Conservation (phyloP, 2,329 filamentous ascomycete genomes). For the Ilyonectria destructans region DNA sequence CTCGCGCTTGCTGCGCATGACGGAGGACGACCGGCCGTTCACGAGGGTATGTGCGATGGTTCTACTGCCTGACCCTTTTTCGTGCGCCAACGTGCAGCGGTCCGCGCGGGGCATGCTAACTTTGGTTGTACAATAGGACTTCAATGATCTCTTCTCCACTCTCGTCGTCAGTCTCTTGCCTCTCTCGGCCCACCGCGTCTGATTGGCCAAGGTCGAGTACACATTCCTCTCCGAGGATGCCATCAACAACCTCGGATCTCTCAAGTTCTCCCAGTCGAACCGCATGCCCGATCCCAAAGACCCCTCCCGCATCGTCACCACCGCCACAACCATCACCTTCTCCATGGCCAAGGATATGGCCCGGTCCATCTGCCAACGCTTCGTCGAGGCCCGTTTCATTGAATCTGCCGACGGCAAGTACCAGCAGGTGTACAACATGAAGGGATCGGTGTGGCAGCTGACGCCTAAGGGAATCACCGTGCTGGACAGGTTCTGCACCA, state of each 20-base stretch:
- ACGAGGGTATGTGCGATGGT: neutral
- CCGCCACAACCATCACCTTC: constrained; percentile 97
- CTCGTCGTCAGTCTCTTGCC: constrained; percentile 93
- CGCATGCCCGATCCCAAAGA: constrained; percentile 99
- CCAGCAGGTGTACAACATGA: constrained; percentile 86
- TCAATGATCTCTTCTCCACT: constrained; percentile 96
- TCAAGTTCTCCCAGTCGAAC: constrained; percentile 99
- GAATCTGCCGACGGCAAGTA: constrained; percentile 93
- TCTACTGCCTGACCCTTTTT: neutral
- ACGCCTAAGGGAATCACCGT: constrained; percentile 96
- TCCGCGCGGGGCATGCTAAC: neutral
- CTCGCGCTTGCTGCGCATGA: neutral
- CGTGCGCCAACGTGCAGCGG: no score
- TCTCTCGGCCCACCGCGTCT: constrained; percentile 82
- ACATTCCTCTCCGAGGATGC: constrained; percentile 98
- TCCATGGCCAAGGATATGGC: constrained; percentile 99
- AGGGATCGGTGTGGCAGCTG: constrained; percentile 93
- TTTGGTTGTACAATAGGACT: constrained; percentile 75
- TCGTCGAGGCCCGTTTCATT: constrained; percentile 93
- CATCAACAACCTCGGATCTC: constrained; percentile 95
- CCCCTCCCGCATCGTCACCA: constrained; percentile 95
- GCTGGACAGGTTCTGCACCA: constrained; percentile 90
- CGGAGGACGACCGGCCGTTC: neutral
- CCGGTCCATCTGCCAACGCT: constrained; percentile 92
- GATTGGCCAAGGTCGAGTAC: constrained; percentile 76